Base-by-base conservation (phyloP, 176 grass and related monocot genomes). In the Musa schizocarpa region DNA sequence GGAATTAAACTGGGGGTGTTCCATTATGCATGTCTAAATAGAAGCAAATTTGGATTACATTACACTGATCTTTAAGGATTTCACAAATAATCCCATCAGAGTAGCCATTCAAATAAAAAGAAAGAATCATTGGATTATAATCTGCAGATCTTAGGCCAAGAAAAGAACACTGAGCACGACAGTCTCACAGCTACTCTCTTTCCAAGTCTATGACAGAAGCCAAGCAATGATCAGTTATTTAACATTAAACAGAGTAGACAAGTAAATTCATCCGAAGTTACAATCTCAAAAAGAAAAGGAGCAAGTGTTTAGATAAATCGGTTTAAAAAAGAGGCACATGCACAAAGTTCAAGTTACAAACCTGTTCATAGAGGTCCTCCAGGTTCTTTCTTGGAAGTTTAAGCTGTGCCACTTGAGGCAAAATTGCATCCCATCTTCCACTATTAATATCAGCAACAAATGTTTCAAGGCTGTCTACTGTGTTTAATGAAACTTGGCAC, bases 401-500 rank as follows among this genome's bases (percentile, higher is more conserved):
- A 71, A 99, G 85, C 72, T 99, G 95, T 0, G 90, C 86, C 11
- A 99, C 88, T 79, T 99, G 95, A 22, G 95, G 95, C 61, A 99
- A 82, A 73, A 99, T 86, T 0, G 95, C 95, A 3, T 99, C 90
- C 95, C 95, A 99, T 69, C 88, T 92, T 49, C 95, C 95, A 1
- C 84, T 86, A 52, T 99, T 99, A 56, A 99, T 79, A 69, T 99
- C 88, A 0, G 88, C 80, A 1, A 86, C 65, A 78, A 99, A 99
- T 29, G 88, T 88, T 82, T 99, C 95, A 0, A 91, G 74, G 76
- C 95, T 91, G 80, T 99, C 90, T 0, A 99, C 95, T 0, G 95
- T 99, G 69, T 99, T 99, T 56, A 99, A 83, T 25, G 90, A 99
- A 54, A 99, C 95, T 80, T 99, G 95, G 78, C 95, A 99, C 73